Base-by-base conservation (phyloP, 306 rosid species). In the Rosa rugosa region DNA sequence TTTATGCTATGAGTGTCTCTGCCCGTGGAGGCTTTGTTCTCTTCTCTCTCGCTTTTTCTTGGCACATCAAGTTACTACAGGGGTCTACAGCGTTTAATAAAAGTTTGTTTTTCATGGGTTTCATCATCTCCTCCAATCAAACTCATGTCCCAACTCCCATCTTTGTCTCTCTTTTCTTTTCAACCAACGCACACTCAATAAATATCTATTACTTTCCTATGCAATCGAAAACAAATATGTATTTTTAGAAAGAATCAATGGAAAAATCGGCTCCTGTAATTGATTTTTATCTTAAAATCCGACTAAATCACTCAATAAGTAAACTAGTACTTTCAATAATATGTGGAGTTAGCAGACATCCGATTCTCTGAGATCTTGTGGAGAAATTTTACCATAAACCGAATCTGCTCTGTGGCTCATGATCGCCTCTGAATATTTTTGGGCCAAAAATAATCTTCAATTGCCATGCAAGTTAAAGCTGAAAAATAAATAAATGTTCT, bases 51-150 rank as follows among this genome's bases (percentile, higher is more conserved):
- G 22, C 64, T 12, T 9, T 71, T 57, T 11, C 34, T 22, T 57
- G 64, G 34, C 64, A 10, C 34, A 57, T 20, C 40, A 34, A 25
- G 25, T 31, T 40, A 18, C 25, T 66, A n/a, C 31, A 27, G 31
- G 31, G 31, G 31, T 27, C 31, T 27, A 27, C 5, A 57, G 64
- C 23, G 50, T 41, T 34, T 51, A 36, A 1, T 9, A 9, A 34
- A 47, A 72, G 49, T 45, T 70, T 62, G 51, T 62, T 72, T 73
- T 5, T 63, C 82, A 73, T 73, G 82, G 59, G 72, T 73, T 53
- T 77, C 72, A 34, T 45, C 46, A n/a, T 59, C 72, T 73, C 12
- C 44, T 65, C 2, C 72, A 23, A 69, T 75, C 57, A 56, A 25
- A 14, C 47, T 71, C 27, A 14, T 63, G 42, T 18, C 53, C 62